These are phyloP conservation scores for Lactarius pseudohatsudake DNA, from an alignment of 768 basidiomycete species.

Conservation along the genomic window DNA sequence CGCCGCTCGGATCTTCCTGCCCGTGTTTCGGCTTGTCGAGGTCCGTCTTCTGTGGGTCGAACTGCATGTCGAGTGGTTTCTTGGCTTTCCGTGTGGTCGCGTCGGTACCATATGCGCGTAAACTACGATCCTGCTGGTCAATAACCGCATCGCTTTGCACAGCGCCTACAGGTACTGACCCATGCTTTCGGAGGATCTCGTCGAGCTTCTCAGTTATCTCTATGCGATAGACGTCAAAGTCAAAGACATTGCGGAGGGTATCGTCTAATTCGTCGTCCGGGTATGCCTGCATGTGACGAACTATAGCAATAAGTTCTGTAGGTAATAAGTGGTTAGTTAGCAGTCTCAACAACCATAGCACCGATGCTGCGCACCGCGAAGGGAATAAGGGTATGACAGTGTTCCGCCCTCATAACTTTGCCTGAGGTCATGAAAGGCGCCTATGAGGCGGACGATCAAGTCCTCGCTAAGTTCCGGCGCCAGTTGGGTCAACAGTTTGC, in stretches of 20 bases:
- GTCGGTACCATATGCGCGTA: neutral
- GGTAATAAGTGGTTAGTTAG: neutral
- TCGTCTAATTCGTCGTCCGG: slow-evolving; percentile 58
- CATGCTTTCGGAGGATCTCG: slow-evolving; percentile 58
- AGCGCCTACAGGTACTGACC: slow-evolving; percentile 39
- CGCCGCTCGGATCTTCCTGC: slow-evolving; percentile 55
- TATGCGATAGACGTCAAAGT: slow-evolving; percentile 66
- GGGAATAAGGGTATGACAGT: slow-evolving; percentile 65
- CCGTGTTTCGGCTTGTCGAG: slow-evolving; percentile 60
- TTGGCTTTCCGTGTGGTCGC: slow-evolving; percentile 50
- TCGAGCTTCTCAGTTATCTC: slow-evolving; percentile 64
- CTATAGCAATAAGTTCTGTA: slow-evolving; percentile 59
- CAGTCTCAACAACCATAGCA: neutral
- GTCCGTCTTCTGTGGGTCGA: slow-evolving; percentile 50
- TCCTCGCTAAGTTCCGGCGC: slow-evolving; percentile 60
- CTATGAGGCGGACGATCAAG: slow-evolving; percentile 54
- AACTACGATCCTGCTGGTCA: neutral
- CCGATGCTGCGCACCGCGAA: slow-evolving; percentile 48
- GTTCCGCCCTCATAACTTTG: slow-evolving; percentile 56
- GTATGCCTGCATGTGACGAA: slow-evolving; percentile 61
- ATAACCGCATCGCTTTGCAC: neutral
- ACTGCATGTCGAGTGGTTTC: slow-evolving; percentile 53
- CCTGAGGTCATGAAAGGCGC: slow-evolving; percentile 63
- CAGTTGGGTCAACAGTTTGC: slow-evolving; percentile 56
- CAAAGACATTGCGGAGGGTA: slow-evolving; percentile 63